Evolutionary conservation across 495 filamentous ascomycete species (phyloP), one percentile per base, ranked within the genome.

Genomic region (Tetracladium marchalianum): DNA sequence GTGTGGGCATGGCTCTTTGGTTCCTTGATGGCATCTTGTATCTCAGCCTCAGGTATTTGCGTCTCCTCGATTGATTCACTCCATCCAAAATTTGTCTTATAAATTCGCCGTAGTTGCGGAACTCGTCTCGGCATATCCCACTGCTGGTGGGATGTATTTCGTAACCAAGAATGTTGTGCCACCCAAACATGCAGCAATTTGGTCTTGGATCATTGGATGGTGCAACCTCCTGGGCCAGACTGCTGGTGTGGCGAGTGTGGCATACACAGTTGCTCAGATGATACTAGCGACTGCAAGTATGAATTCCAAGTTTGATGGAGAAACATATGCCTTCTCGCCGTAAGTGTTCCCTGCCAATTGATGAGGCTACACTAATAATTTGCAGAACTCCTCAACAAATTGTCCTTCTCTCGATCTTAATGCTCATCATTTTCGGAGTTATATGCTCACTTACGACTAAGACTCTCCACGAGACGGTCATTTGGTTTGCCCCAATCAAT

Each of bases 401-500:
- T 0, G 81, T 84, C 0, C 40, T 82, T 7, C 60, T 84, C 22
- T 69, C 81, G 2, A 73, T 83, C 41, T 59, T 69, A 4, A 55
- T 82, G 11, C 62, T 85, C 7, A 70, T 72, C 31, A 33, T 78
- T 1, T 71, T 81, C 49, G 81, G 81, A 2, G 58, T 72, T 8
- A 74, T 84, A 4, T 82, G 78, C 60, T 86, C 81, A 0, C 62
- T 85, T 46, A 78, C 76, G 0, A 85, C 81, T 0, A 79, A 72
- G 54, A 70, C 64, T 2, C 62, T 85, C 17, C 80, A 84, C 61
- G 66, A 68, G 24, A 77, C 81, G 31, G 66, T 85, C 19, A 59
- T 81, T 5, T 84, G 80, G 79, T 85, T 85, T 62, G 81, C 81
- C 7, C 81, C 81, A 0, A 82, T 85, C 46, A 85, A 85, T 61